phyloP scores from a whole-genome alignment of 257 asterid genomes.

The Gentiana straminea region DNA sequence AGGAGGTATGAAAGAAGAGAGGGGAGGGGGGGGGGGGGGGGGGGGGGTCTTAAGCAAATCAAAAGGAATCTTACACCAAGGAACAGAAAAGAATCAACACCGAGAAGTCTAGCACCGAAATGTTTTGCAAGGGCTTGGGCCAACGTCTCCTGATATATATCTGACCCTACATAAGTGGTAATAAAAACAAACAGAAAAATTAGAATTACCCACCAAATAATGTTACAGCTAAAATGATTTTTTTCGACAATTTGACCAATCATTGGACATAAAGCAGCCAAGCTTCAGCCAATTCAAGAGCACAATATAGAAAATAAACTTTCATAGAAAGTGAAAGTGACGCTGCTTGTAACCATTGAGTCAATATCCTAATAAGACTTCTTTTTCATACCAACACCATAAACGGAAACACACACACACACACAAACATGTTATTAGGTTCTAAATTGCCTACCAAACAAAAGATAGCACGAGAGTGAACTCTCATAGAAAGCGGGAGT shows the following conservation, averaged over 20 bases:
- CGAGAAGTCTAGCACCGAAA: slow-evolving; percentile 50
- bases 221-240: too few species aligned
- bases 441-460: neutral
- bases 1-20: neutral
- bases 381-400: too few species aligned
- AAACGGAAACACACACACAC: neutral
- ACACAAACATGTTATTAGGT: too few species aligned
- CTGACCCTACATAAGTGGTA: slow-evolving; percentile 49
- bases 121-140: slow-evolving; percentile 66
- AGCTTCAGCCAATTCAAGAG: too few species aligned
- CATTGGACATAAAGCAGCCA: too few species aligned
- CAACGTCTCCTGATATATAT: slow-evolving; percentile 77
- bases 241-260: too few species aligned
- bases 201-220: neutral
- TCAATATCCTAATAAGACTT: too few species aligned
- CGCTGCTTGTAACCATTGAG: too few species aligned
- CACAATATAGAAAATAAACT: too few species aligned
- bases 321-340: too few species aligned
- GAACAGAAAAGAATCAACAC: slow-evolving; percentile 54
- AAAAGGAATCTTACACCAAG: slow-evolving; percentile 56
- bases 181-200: slow-evolving; percentile 2
- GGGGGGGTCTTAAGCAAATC: neutral
- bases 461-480: neutral
- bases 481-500: slow-evolving; percentile 1
- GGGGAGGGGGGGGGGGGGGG: too few species aligned